Conservation (phyloP, 2,329 filamentous ascomycete genomes). For the Metarhizium anisopliae region DNA sequence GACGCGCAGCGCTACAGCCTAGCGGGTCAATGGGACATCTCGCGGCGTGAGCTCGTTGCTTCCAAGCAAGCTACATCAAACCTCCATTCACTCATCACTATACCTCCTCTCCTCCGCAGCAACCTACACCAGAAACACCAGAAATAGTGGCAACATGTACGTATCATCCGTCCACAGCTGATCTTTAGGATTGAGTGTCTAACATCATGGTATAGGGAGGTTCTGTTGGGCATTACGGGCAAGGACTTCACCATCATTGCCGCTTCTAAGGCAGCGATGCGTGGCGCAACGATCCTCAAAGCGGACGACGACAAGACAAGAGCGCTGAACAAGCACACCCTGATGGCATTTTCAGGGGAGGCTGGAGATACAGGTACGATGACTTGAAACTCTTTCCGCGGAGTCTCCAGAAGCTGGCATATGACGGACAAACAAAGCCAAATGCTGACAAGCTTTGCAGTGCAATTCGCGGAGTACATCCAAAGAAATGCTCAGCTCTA, state of each 20-base stretch:
- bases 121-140: constrained; percentile 1
- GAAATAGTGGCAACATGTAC: constrained; percentile 5
- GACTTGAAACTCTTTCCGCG: not conserved
- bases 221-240: constrained; percentile 94
- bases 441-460: constrained; percentile 37
- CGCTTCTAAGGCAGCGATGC: constrained; percentile 96
- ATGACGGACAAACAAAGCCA: not conserved
- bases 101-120: constrained; percentile 4
- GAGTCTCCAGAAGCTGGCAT: not conserved
- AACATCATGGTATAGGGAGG: constrained; percentile 60
- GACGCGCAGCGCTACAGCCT: constrained; percentile 32
- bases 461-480: constrained; percentile 99
- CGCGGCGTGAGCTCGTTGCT: constrained; percentile 7
- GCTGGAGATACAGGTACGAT: constrained; percentile 81
- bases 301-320: constrained; percentile 94
- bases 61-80: not conserved
- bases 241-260: constrained; percentile 99
- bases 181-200: not conserved
- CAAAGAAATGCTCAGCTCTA: constrained; percentile 98
- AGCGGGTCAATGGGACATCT: constrained; percentile 9
- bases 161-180: not conserved
- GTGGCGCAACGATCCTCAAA: constrained; percentile 93
- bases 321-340: constrained; percentile 81
- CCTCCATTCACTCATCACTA: not conserved
- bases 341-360: constrained; percentile 94